Evolutionary conservation across 345 rosid genomes (phyloP), one percentile per base, ranked within the genome.

Genomic region (Rhizophora apiculata): DNA sequence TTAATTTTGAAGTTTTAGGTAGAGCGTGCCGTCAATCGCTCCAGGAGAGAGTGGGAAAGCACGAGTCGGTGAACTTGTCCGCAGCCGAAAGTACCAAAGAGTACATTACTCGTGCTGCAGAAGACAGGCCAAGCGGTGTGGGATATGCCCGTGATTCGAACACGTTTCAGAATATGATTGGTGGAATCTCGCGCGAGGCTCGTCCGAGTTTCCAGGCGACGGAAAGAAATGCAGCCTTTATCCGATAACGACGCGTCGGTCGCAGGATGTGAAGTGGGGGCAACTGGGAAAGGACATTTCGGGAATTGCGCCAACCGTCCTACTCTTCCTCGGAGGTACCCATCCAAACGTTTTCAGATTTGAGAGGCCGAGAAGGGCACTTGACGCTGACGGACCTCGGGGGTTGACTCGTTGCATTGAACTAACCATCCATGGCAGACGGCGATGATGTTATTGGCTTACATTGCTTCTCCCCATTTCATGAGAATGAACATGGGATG

Each of bases 181-280:
- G 75, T 0, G 0, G 18, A 8, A 21, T 10, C 1, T 1, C 3
- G 9, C 0, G 1, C 9, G 1, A 1, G 4, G 2, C 1, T 0
- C 1, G 57, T 22, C 10, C 6, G 4, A 64, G 69, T 70, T 65
- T 72, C 76, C 72, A 20, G 63, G 29, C 56, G 30, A 13, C 62
- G 39, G 58, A 62, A 73, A 68, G 77, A 82, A 68, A 64, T 53
- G 79, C 73, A 68, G 77, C 73, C 71, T 59, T 73, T 71, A 29
- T 16, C 10, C 60, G 78, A 79, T 29, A 77, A 74, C 69, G 82
- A 80, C 83, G 62, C 74, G 69, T 77, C 74, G 46, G 76, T 74
- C 83, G 74, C 82, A 75, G 83, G 80, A 74, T 74, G 62, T 65
- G 79, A 57, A 55, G 49, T 51, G 15, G 15, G 15, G 60, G 60